Evolutionary conservation across 2,329 filamentous ascomycete genomes (phyloP).

Genomic region (Claviceps arundinis): DNA sequence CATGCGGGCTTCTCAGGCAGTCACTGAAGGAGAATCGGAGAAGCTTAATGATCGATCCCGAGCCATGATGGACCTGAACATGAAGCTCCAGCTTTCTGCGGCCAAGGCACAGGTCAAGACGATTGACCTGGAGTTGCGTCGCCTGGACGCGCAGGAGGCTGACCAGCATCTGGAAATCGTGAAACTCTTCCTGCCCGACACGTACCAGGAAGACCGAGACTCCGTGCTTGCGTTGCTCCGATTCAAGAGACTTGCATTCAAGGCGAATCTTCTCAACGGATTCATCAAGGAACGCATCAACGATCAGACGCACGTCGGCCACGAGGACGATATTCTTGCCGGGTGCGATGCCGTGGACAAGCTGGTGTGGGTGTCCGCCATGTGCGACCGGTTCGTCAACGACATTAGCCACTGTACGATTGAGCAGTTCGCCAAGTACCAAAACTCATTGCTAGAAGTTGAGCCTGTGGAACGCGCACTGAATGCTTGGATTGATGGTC

Average conservation of each 20-base stretch:
- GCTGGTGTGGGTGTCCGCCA: constrained; percentile 67
- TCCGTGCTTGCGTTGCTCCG: constrained; percentile 80
- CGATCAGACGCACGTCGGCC: constrained; percentile 50
- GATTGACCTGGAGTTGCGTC: constrained; percentile 78
- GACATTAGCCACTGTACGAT: constrained; percentile 67
- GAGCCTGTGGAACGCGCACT: constrained; percentile 83
- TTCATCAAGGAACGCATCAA: constrained; percentile 70
- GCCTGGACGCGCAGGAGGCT: constrained; percentile 79
- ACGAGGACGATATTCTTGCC: constrained; percentile 66
- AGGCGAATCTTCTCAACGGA: constrained; percentile 63
- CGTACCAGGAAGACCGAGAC: constrained; percentile 65
- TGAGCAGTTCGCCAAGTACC: constrained; percentile 65
- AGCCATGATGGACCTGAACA: constrained; percentile 92
- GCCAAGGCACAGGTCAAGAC: constrained; percentile 88
- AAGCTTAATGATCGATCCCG: constrained; percentile 79
- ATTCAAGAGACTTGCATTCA: constrained; percentile 81
- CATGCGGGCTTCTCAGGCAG: constrained; percentile 79
- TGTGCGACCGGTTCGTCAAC: constrained; percentile 74
- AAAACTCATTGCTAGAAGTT: constrained; percentile 71
- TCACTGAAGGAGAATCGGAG: constrained; percentile 85
- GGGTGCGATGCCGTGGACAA: constrained; percentile 76
- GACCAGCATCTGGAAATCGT: constrained; percentile 80
- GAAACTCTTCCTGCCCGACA: constrained; percentile 77
- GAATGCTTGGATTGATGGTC: constrained; percentile 74
- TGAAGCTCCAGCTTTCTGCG: constrained; percentile 82